Evolutionary conservation across 2,329 filamentous ascomycete genomes (phyloP).

Genomic region (Fusarium graminum): DNA sequence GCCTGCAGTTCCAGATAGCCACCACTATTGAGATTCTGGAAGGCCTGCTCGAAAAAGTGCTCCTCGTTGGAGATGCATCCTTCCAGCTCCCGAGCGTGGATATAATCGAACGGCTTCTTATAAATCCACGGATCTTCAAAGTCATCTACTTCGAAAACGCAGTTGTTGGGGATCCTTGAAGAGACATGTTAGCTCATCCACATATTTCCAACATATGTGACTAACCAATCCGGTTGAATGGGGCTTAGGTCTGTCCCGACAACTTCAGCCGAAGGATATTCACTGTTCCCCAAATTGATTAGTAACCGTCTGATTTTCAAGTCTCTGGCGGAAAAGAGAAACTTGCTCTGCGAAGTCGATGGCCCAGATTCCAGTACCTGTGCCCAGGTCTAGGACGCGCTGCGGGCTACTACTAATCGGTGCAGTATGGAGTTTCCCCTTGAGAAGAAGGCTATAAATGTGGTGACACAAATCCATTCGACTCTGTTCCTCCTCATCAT

Average conservation of each 20-base stretch:
- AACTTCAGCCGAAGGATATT: slow-evolving; percentile 34
- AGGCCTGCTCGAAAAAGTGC: slow-evolving; percentile 20
- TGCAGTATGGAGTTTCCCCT: slow-evolving; percentile 24
- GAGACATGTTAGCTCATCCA: background rate
- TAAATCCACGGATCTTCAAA: slow-evolving; percentile 38
- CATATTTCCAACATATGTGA: rapidly evolving
- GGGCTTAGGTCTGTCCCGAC: slow-evolving; percentile 39
- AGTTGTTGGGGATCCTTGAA: slow-evolving; percentile 27
- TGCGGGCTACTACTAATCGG: slow-evolving; percentile 17
- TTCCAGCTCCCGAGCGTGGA: slow-evolving; percentile 38
- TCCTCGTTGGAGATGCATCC: slow-evolving; percentile 36
- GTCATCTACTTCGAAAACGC: slow-evolving; percentile 34
- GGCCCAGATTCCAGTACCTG: slow-evolving; percentile 36
- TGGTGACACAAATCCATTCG: slow-evolving; percentile 39
- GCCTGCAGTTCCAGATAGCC: slow-evolving; percentile 35
- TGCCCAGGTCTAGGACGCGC: slow-evolving; percentile 34
- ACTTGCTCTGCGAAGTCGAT: slow-evolving; percentile 41
- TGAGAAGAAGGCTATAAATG: slow-evolving; percentile 30
- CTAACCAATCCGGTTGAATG: slow-evolving; percentile 38
- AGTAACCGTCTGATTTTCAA: background rate
- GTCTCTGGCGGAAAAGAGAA: rapidly evolving
- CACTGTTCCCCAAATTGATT: slow-evolving; percentile 1
- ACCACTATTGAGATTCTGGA: slow-evolving; percentile 25
- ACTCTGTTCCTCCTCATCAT: slow-evolving; percentile 34
- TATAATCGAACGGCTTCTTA: slow-evolving; percentile 35